Evolutionary conservation across 2,329 filamentous ascomycete genomes (phyloP), one percentile per base, ranked within the genome.

Genomic region (Fusarium proliferatum): DNA sequence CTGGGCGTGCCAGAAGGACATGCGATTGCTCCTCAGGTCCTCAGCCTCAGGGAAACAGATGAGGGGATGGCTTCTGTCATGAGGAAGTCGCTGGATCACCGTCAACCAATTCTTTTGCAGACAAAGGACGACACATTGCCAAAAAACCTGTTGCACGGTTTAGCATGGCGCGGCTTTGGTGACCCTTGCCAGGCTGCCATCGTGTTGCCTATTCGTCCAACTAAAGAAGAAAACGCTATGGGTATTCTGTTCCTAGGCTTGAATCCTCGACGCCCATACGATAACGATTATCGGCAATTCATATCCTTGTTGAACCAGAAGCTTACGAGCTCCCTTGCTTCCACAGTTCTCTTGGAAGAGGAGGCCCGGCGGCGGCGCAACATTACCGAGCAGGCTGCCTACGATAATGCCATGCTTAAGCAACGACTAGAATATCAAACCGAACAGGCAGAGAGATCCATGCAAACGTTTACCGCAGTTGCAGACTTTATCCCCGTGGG

Each of bases 401-500:
- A 90, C 68, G 91, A 94, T 77, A 87, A 90, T 43, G 91, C 90
- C 33, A 88, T 90, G 78, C 85, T 94, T 13, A 90, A 90, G 21
- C 87, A 91, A 73, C 89, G 92, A 76, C 84, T 94, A 33, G 90
- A 89, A 21, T 86, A 88, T 36, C 85, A 86, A 76, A 87, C 84
- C 16, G 84, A 85, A 64, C 85, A 88, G 72, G 82, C 85, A 6
- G 84, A 83, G n/a, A 83, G 86, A 65, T 86, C 88, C 49, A 89
- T 92, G 63, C 88, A 89, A 38, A 89, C 90, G 61, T 94, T 94
- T 73, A 90, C 90, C 12, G 86, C 89, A 9, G 91, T 94, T 81
- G 90, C 92, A 5, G 91, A 94, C 75, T 91, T 94, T 58, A 90
- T 93, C 5, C 93, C 93, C 0, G 90, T 93, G 3, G 93, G 92